A percentile compares a stretch with the other conserved stretches of the same genome.
Evolutionary conservation across 371 early-diverging fungal genomes (phyloP).

Genomic region (Mucor sp.): DNA sequence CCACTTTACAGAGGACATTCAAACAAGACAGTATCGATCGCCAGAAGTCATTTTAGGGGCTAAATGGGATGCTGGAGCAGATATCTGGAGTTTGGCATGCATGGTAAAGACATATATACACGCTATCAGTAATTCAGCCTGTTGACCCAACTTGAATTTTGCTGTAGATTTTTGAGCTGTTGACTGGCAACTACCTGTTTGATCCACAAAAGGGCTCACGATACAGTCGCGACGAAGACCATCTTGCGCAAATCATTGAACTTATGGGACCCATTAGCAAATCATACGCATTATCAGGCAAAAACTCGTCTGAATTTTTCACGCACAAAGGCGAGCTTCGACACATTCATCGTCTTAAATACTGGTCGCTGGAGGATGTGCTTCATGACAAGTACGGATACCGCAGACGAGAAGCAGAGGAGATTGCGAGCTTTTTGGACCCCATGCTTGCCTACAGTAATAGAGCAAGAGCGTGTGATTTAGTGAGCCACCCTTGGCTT

Average conservation of each 20-base stretch:
- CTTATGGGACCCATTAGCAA: slow-evolving; percentile 84
- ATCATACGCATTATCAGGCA: slow-evolving; percentile 72
- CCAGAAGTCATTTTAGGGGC: slow-evolving; percentile 97
- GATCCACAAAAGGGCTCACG: slow-evolving; percentile 85
- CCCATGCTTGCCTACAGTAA: slow-evolving; percentile 77
- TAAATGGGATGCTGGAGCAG: slow-evolving; percentile 91
- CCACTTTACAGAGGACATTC: slow-evolving; percentile 96
- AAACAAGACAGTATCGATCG: slow-evolving; percentile 97
- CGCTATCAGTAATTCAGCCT: background rate
- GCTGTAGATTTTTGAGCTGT: slow-evolving; percentile 77
- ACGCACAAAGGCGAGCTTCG: slow-evolving; percentile 79
- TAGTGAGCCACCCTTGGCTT: slow-evolving; percentile 70
- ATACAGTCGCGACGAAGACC: slow-evolving; percentile 95
- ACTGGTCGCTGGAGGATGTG: slow-evolving; percentile 83
- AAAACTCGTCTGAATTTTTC: slow-evolving; percentile 78
- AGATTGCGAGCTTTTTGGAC: slow-evolving; percentile 61
- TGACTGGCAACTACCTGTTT: slow-evolving; percentile 95
- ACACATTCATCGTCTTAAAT: slow-evolving; percentile 81
- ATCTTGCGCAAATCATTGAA: slow-evolving; percentile 95
- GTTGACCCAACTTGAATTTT: background rate
- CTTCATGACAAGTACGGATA: slow-evolving; percentile 82
- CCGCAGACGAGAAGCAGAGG: slow-evolving; percentile 56
- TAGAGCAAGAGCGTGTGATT: slow-evolving; percentile 57
- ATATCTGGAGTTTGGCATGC: slow-evolving; percentile 98
- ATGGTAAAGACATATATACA: slow-evolving; percentile 67